phyloP scores from a whole-genome alignment of 768 basidiomycete genomes.

The Clathrus columnatus region DNA sequence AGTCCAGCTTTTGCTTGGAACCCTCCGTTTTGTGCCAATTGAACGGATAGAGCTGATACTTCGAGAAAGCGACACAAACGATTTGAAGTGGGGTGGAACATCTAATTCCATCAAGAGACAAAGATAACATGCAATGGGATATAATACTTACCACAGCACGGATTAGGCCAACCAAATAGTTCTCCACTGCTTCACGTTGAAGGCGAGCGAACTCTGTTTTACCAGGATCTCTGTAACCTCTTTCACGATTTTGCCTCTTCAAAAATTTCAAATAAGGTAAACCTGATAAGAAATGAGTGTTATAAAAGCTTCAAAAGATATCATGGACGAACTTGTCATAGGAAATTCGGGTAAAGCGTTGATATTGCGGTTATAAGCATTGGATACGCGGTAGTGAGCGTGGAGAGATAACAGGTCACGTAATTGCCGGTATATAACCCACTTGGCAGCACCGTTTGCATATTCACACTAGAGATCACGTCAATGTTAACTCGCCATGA shows the following conservation, averaged over 20 bases:
- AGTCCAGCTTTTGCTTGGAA: conserved; percentile 88
- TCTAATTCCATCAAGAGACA: conserved; percentile 36
- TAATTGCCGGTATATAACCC: conserved; percentile 93
- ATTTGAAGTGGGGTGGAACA: conserved; percentile 93
- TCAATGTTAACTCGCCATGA: neutral
- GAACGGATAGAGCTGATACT: conserved; percentile 77
- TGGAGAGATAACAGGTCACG: conserved; percentile 89
- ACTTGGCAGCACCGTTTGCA: conserved; percentile 82
- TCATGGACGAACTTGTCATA: conserved; percentile 42
- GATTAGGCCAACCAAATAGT: conserved; percentile 81
- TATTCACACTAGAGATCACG: conserved; percentile 64
- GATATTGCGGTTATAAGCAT: conserved; percentile 63
- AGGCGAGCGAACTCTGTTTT: conserved; percentile 71
- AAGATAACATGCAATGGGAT: neutral
- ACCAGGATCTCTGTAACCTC: conserved; percentile 38
- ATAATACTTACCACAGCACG: conserved; percentile 66
- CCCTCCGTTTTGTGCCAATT: conserved; percentile 73
- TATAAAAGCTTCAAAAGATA: neutral
- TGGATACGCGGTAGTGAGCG: conserved; percentile 80
- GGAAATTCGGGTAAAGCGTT: conserved; percentile 90
- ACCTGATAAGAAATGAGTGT: conserved; percentile 31
- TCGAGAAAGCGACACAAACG: conserved; percentile 87
- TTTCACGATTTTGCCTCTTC: conserved; percentile 49
- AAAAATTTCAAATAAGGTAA: conserved; percentile 88
- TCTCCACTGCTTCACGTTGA: conserved; percentile 78